Evolutionary conservation across 495 filamentous ascomycete genomes (phyloP), one percentile per base, ranked within the genome.

Genomic region (Neurospora sp.): DNA sequence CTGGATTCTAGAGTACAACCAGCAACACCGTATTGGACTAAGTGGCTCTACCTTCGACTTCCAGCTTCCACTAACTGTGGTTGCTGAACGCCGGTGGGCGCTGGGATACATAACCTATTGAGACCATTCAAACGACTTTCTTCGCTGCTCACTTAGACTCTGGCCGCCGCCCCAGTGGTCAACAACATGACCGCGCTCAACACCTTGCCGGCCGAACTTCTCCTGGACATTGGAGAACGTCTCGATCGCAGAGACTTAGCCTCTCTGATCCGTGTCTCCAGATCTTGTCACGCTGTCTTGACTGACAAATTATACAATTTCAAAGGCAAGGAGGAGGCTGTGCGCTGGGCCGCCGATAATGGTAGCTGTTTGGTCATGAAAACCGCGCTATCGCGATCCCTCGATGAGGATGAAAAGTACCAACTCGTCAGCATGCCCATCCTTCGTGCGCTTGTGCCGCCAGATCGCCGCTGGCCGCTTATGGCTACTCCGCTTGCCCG

Each of bases 181-280:
- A 9, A 66, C 54, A 66, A 66, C 15, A 66, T 66, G 54, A 15
- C 48, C 11, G 21, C 48, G 24, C 48, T 31, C 6, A 31, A 28
- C 31, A 38, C 24, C 34, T 45, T 74, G 24, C 73, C 73, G 70
- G 13, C 70, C 11, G 73, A 74, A 54, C 73, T 74, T 38, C 10
- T 72, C 28, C 48, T 74, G 36, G 37, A 72, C 36, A 43, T 74
- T 24, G 73, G 24, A 39, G 45, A 40, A 48, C 71, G 36, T 71
- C 71, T 74, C 24, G 48, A 72, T 9, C 11, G 15, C 42, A 59
- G 38, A 31, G 19, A 71, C 42, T 34, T 54, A 2, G 39, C 36
- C 10, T 34, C n/a, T 31, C 24, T 72, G 15, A 37, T 48, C 17
- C 28, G 37, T n/a, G 34, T 28, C 10, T 69, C 54, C 28, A 71